Evolutionary conservation across 352 stramenopile species (phyloP), one percentile per base, ranked within the genome.

Genomic region (Phytophthora pluvialis): DNA sequence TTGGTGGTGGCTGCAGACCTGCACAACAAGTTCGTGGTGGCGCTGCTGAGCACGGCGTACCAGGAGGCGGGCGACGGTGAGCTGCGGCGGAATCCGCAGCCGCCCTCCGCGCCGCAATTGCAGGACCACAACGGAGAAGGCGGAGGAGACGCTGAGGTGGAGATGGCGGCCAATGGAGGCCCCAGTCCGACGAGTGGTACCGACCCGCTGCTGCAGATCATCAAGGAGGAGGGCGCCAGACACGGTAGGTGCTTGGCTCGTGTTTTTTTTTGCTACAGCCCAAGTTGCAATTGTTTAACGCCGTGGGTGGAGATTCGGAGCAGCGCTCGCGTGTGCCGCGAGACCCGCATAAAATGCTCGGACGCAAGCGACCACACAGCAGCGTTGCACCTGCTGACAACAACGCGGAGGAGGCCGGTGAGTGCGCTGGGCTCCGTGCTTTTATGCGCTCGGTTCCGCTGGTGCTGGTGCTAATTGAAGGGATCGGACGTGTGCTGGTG

Each of bases 21-120:
- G 15, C 82, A 91, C 68, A 91, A 91, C 38, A 65, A 71, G 39
- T 85, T 91, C 21, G 71, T 89, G 33, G 65, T 84, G 39, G 78
- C 78, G 54, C 52, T 91, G 2, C 68, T 91, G 35, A 78, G 77
- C 43, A 73, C 79, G 10, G 44, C 63, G 13, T 64, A 70, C 21
- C 64, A 66, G 39, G 49, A 61, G n/a, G 40, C 25, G 13, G 53
- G 64, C 9, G 57, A 64, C 4, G 42, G 16, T 7, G 67, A 56
- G 13, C 15, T 50, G 39, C 48, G 9, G 9, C 54, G 18, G 11
- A 57, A 18, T 52, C 56, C 46, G 3, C 40, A 65, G 38, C 63
- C 46, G 29, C 53, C 49, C 6, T 28, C 25, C 31, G 43, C 52
- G 31, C 52, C 28, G 18, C 43, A 65, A 50, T 26, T 18, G 9